phyloP scores from a whole-genome alignment of 805 yeast species.

The Zygoascus flipseniorum region DNA sequence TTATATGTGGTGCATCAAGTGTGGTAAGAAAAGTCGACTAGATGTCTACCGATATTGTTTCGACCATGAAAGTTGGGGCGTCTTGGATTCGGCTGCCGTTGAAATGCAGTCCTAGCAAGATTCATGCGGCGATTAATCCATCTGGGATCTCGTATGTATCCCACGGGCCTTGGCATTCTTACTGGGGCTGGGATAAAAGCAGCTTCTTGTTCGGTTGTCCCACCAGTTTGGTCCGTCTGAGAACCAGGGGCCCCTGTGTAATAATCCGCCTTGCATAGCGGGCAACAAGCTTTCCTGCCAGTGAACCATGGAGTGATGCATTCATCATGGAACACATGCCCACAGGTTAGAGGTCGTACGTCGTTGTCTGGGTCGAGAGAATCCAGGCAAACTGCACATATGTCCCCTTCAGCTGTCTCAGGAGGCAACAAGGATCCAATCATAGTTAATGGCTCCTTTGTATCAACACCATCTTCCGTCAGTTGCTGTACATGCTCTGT shows the following conservation, averaged over 20 bases:
- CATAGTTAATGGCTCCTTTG: not conserved
- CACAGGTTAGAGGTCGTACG: slow-evolving; percentile 70
- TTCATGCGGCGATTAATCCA: not conserved
- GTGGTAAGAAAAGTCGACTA: not conserved
- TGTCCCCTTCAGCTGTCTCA: slow-evolving; percentile 32
- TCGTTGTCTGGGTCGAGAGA: slow-evolving; percentile 49
- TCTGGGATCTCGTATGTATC: not conserved
- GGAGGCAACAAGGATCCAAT: slow-evolving; percentile 6
- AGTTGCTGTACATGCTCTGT: not conserved
- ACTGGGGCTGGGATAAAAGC: no score
- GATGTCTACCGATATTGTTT: not conserved
- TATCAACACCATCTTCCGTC: slow-evolving; percentile 4
- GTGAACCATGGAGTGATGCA: slow-evolving; percentile 81
- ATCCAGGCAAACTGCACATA: slow-evolving; percentile 75
- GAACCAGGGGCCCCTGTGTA: slow-evolving; percentile 20
- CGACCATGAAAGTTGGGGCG: not conserved
- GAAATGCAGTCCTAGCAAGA: not conserved
- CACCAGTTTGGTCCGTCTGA: not conserved
- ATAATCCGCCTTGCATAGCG: slow-evolving; percentile 70
- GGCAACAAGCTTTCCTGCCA: slow-evolving; percentile 69
- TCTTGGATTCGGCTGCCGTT: no score
- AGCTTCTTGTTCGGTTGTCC: no score
- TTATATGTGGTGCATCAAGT: not conserved
- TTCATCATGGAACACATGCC: slow-evolving; percentile 72
- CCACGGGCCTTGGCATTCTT: no score